Conservation (phyloP, 805 yeast genomes). For the Kregervanrija pseudodelftensis region DNA sequence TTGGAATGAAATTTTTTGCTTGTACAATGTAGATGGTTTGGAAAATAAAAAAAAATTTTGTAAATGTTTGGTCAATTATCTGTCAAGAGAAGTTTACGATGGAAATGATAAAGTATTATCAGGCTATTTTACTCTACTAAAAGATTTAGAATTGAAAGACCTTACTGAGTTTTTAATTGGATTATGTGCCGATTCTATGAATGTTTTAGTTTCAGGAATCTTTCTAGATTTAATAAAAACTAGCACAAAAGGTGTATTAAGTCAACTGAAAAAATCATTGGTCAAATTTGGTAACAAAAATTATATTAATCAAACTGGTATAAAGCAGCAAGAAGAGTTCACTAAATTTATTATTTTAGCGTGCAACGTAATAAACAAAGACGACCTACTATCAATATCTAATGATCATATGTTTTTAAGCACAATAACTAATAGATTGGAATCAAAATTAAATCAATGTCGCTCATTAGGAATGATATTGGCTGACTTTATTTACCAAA, state of each 20-base stretch:
- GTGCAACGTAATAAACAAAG: constrained; percentile 18
- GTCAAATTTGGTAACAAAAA: constrained; percentile 18
- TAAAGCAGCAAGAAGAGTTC: constrained; percentile 37
- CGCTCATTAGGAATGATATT: constrained; percentile 50
- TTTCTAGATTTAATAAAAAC: no score
- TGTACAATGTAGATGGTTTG: no score
- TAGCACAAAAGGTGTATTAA: not conserved
- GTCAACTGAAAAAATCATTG: constrained; percentile 5
- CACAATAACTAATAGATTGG: constrained; percentile 49
- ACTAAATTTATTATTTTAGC: constrained; percentile 42
- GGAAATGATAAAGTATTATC: not conserved
- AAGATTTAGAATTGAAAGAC: not conserved
- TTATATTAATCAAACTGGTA: constrained; percentile 28
- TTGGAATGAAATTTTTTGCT: no score
- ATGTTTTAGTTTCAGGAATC: no score
- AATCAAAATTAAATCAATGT: constrained; percentile 36
- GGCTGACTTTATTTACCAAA: constrained; percentile 42
- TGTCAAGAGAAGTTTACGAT: no score
- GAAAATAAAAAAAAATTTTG: no score
- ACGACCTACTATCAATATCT: constrained; percentile 26
- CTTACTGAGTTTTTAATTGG: not conserved
- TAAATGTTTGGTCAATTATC: no score
- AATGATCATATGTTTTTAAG: constrained; percentile 34
- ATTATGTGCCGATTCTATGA: no score
- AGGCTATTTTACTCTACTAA: not conserved